phyloP scores from a whole-genome alignment of 768 basidiomycete species.

The Pleurotus eryngii region DNA sequence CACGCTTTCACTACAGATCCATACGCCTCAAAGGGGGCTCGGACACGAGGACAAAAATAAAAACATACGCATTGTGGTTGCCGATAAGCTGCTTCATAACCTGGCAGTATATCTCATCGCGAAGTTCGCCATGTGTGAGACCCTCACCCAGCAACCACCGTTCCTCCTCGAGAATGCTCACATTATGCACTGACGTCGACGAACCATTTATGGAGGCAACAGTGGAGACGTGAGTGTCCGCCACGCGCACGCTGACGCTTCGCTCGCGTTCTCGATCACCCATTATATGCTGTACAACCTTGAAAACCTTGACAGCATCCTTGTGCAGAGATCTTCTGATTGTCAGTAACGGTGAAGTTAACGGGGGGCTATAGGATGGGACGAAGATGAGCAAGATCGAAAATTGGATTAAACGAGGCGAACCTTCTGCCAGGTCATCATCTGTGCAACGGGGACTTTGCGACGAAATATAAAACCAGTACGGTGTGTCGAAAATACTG shows the following conservation, averaged over 20 bases:
- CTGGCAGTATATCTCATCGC: conserved; percentile 94
- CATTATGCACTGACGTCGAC: conserved; percentile 39
- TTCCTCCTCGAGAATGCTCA: conserved; percentile 73
- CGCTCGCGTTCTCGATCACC: conserved; percentile 82
- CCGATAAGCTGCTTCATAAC: conserved; percentile 85
- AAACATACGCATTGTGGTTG: conserved; percentile 74
- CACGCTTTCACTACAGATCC: conserved; percentile 48
- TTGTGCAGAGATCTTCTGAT: conserved; percentile 62
- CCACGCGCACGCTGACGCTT: conserved; percentile 44
- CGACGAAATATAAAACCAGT: conserved; percentile 85
- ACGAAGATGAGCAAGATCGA: conserved; percentile 1
- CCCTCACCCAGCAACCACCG: conserved; percentile 83
- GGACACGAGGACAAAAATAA: neutral
- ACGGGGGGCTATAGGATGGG: conserved; percentile 44
- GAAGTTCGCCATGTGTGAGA: conserved; percentile 73
- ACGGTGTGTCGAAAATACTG: conserved; percentile 87
- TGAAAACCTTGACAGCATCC: conserved; percentile 84
- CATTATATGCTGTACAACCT: conserved; percentile 90
- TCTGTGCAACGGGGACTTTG: conserved; percentile 75
- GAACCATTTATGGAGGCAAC: conserved; percentile 42
- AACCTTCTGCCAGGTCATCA: conserved; percentile 93
- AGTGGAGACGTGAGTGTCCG: conserved; percentile 42
- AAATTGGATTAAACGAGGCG: neutral
- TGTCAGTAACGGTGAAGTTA: conserved; percentile 72
- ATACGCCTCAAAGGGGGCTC: neutral